Base-by-base conservation (phyloP, 202 grass and related monocot species). In the Zizania palustris region DNA sequence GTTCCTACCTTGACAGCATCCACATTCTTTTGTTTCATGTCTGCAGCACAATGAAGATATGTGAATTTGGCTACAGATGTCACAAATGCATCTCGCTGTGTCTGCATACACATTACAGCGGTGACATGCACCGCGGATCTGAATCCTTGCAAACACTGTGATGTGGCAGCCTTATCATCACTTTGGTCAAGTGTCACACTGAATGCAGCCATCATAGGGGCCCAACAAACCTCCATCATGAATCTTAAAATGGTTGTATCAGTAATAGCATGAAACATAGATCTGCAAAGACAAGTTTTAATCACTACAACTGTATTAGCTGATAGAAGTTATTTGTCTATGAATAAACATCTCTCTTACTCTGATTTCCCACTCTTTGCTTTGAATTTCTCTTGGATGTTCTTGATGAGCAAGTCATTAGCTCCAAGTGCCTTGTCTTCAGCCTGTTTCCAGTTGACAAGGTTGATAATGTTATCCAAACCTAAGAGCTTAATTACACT, bases 151-250 rank as follows among this genome's bases (percentile, higher is more conserved):
- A 99, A 83, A 88, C 92, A 99, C 78, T 99, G 96, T 0, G 81
- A 89, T 0, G 89, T 92, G 35, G 92, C 96, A 40, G 92, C 90
- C 69, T 92, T 91, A 79, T 96, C 92, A 73, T 96, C 89, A 82
- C 87, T 92, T 69, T 90, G 87, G 81, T 99, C 96, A 67, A 99
- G 89, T 15, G 96, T 95, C 73, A 99, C 88, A 87, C 96, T 99
- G 86, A 99, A 99, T 77, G 96, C 96, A 85, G 89, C 96, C 91
- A 99, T 95, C 92, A 99, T 92, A 62, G 96, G 96, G 50, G 96
- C 96, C 96, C 96, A 99, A 60, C 92, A 99, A 78, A 95, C 96
- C 75, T 99, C 96, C 83, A 99, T 92, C 92, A 99, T 99, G 85
- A 95, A 93, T 73, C 83, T 89, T 45, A 99, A 88, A 80, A 99